These are phyloP conservation scores for Brettanomyces sp. DNA, from an alignment of 805 yeast genomes.

Conservation along the genomic window DNA sequence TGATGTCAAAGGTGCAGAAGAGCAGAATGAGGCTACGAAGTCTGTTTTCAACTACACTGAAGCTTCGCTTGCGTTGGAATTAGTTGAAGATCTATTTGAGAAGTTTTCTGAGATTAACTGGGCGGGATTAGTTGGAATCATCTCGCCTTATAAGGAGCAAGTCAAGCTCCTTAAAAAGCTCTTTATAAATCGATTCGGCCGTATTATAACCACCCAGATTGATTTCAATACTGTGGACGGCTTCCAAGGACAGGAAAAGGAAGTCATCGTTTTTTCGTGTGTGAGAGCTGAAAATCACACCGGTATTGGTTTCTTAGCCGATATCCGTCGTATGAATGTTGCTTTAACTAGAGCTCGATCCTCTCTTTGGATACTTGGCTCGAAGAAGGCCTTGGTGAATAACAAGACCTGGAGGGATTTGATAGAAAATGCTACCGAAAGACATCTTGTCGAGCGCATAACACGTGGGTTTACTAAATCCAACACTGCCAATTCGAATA, in stretches of 20 bases:
- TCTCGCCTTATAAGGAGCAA: slow-evolving; percentile 94
- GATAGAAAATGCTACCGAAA: slow-evolving; percentile 50
- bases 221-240: slow-evolving; percentile 97
- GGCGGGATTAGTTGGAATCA: slow-evolving; percentile 73
- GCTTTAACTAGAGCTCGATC: slow-evolving; percentile 91
- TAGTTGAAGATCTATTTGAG: slow-evolving; percentile 45
- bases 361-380: slow-evolving; percentile 89
- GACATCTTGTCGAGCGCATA: slow-evolving; percentile 26
- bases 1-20: slow-evolving; percentile 58
- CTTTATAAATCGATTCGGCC: slow-evolving; percentile 57
- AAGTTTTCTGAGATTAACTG: slow-evolving; percentile 44
- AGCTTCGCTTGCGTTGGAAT: slow-evolving; percentile 61
- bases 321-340: slow-evolving; percentile 92
- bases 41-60: slow-evolving; percentile 68
- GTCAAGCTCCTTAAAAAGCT: slow-evolving; percentile 45
- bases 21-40: slow-evolving; percentile 51
- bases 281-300: slow-evolving; percentile 73
- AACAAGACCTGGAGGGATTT: slow-evolving; percentile 70
- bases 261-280: slow-evolving; percentile 87
- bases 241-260: slow-evolving; percentile 96
- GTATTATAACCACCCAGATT: slow-evolving; percentile 49
- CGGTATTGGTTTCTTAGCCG: slow-evolving; percentile 83
- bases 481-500: neutral
- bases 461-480: slow-evolving; percentile 18
- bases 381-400: slow-evolving; percentile 49